These are phyloP conservation scores for Pestalotiopsis sp. DNA, from an alignment of 2,329 filamentous ascomycete genomes.

Conservation along the genomic window DNA sequence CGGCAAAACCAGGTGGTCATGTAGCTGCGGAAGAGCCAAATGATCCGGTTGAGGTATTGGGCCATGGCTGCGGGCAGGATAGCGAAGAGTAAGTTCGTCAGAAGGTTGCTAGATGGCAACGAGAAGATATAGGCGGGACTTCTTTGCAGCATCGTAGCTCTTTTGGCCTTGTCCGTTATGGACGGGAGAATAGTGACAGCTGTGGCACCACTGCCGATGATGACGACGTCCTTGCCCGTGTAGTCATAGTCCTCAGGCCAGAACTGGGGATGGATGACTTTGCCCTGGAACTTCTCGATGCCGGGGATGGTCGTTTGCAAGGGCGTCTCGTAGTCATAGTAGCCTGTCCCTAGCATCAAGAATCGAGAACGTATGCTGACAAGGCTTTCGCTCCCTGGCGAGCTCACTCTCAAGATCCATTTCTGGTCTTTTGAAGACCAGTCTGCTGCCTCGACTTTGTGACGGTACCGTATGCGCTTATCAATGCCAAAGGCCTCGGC, in stretches of 20 bases:
- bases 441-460: conserved; percentile 48
- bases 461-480: conserved; percentile 51
- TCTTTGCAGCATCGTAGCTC: conserved; percentile 79
- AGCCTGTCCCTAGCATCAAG: conserved; percentile 62
- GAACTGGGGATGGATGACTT: conserved; percentile 66
- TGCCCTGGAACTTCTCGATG: conserved; percentile 58
- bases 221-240: conserved; percentile 64
- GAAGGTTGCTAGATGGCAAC: conserved; percentile 39
- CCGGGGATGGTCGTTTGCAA: conserved; percentile 57
- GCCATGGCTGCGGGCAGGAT: conserved; percentile 13
- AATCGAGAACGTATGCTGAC: conserved; percentile 40
- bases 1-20: conserved; percentile 40
- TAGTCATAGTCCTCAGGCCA: conserved; percentile 73
- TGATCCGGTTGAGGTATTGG: neutral
- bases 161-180: conserved; percentile 62
- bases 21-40: conserved; percentile 10
- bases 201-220: conserved; percentile 79
- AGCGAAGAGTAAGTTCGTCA: conserved; percentile 5
- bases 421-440: conserved; percentile 54
- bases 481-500: conserved; percentile 51
- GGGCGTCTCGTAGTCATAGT: conserved; percentile 63
- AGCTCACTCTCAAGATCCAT: conserved; percentile 50
- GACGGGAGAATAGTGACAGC: conserved; percentile 75
- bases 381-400: conserved; percentile 30
- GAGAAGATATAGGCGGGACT: conserved; percentile 70